These are phyloP conservation scores for Hypoxylon fuscum DNA, from an alignment of 495 filamentous ascomycete species.

Conservation along the genomic window DNA sequence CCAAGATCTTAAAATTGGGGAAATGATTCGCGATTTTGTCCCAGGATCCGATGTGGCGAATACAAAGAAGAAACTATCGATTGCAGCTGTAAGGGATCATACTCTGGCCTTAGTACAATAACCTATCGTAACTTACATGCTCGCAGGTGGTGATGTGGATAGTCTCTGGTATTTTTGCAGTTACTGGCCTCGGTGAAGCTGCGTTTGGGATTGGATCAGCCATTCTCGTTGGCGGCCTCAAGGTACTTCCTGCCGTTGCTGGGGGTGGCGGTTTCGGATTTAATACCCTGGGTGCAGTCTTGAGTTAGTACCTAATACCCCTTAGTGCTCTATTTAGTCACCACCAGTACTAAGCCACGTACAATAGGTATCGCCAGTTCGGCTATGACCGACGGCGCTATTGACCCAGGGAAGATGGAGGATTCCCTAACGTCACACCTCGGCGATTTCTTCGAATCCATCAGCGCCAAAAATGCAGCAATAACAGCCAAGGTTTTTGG, in stretches of 20 bases:
- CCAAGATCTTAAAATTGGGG: not conserved
- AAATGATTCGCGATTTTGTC: not conserved
- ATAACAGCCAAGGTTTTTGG: conserved; percentile 2
- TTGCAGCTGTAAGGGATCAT: not conserved
- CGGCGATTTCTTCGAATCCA: not conserved
- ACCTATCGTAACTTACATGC: not conserved
- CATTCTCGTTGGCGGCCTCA: not conserved
- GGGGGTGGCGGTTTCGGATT: not conserved
- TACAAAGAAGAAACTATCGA: not conserved
- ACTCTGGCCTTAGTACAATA: not conserved
- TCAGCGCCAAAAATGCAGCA: not conserved
- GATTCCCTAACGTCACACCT: not conserved
- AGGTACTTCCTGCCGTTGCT: not conserved
- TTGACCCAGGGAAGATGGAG: not conserved
- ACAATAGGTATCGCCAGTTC: not conserved
- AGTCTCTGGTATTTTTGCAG: not conserved
- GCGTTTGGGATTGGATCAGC: not conserved
- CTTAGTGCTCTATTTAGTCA: not conserved
- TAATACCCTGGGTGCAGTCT: not conserved
- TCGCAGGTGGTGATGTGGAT: not conserved
- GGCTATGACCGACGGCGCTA: not conserved
- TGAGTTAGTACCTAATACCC: not conserved
- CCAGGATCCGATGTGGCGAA: not conserved
- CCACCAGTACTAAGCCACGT: not conserved
- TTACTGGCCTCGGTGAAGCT: not conserved